phyloP scores from a whole-genome alignment of 805 yeast species.

The Jamesozyma gamospora region DNA sequence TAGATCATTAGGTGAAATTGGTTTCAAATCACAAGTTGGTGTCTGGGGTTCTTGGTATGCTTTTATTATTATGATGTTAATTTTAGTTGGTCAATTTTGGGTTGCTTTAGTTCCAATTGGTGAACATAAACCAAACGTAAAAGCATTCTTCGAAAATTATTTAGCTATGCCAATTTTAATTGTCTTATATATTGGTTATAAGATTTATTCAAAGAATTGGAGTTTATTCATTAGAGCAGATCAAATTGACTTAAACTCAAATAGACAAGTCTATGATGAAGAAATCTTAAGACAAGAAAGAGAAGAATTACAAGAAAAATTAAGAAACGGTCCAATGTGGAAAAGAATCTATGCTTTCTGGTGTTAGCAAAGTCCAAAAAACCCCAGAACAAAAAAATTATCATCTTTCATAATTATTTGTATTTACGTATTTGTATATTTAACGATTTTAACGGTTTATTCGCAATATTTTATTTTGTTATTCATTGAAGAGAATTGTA shows the following conservation, averaged over 20 bases:
- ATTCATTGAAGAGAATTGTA: background rate
- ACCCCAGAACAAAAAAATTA: no score
- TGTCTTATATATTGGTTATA: slow-evolving; percentile 36
- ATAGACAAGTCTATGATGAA: slow-evolving; percentile 28
- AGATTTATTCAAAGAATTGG: slow-evolving; percentile 39
- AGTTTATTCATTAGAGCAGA: slow-evolving; percentile 24
- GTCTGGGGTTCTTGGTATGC: slow-evolving; percentile 46
- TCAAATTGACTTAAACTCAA: slow-evolving; percentile 23
- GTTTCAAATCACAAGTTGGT: slow-evolving; percentile 44
- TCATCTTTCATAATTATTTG: no score
- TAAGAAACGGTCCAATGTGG: slow-evolving; percentile 24
- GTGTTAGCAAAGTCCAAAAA: no score
- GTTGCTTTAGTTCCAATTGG: slow-evolving; percentile 51
- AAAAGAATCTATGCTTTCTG: slow-evolving; percentile 24
- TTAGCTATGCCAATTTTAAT: slow-evolving; percentile 40
- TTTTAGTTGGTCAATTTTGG: slow-evolving; percentile 55
- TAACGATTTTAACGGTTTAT: background rate
- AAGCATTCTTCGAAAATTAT: slow-evolving; percentile 36
- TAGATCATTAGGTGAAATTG: slow-evolving; percentile 39
- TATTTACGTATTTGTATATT: background rate
- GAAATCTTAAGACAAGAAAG: slow-evolving; percentile 28
- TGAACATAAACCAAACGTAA: slow-evolving; percentile 29
- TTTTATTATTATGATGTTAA: slow-evolving; percentile 37
- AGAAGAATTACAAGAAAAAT: slow-evolving; percentile 21
- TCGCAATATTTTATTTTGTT: background rate